Conservation (phyloP, 345 rosid genomes). For the Gossypioides kirkii region DNA sequence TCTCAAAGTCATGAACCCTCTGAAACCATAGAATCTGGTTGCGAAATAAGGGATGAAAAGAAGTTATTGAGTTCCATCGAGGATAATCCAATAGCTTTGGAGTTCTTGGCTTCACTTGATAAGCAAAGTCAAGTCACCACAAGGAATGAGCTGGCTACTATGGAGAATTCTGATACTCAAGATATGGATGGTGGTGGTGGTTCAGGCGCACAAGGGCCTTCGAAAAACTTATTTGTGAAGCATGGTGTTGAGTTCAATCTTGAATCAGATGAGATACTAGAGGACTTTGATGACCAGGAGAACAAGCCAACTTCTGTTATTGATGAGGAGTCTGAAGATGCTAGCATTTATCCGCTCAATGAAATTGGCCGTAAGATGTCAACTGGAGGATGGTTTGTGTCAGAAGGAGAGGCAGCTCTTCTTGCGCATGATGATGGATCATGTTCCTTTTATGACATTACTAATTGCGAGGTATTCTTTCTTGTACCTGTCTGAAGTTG, state of each 20-base stretch:
- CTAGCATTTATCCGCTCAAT: conserved; percentile 41
- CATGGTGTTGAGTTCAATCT: conserved; percentile 44
- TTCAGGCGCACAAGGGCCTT: conserved; percentile 36
- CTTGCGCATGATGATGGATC: conserved; percentile 90
- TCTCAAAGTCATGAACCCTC: conserved; percentile 23
- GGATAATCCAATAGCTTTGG: conserved; percentile 47
- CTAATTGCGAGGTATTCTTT: conserved; percentile 71
- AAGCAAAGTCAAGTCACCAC: conserved; percentile 24
- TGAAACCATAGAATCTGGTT: conserved; percentile 19
- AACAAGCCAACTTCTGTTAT: conserved; percentile 36
- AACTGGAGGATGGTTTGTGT: conserved; percentile 97
- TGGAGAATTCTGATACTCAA: conserved; percentile 41
- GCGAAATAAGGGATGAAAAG: conserved; percentile 32
- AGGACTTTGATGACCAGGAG: conserved; percentile 77
- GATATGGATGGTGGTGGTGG: conserved; percentile 49
- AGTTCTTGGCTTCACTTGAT: conserved; percentile 55
- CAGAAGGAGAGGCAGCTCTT: conserved; percentile 93
- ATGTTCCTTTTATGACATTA: conserved; percentile 79
- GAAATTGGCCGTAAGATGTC: conserved; percentile 62
- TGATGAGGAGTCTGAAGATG: conserved; percentile 55
- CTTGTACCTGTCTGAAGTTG: neutral
- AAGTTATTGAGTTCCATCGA: conserved; percentile 37
- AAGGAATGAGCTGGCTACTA: conserved; percentile 21
- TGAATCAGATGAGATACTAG: conserved; percentile 66
- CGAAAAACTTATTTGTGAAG: conserved; percentile 26